phyloP scores from a whole-genome alignment of 192 early-diverging fungal genomes.

The Mortierella hygrophila region DNA sequence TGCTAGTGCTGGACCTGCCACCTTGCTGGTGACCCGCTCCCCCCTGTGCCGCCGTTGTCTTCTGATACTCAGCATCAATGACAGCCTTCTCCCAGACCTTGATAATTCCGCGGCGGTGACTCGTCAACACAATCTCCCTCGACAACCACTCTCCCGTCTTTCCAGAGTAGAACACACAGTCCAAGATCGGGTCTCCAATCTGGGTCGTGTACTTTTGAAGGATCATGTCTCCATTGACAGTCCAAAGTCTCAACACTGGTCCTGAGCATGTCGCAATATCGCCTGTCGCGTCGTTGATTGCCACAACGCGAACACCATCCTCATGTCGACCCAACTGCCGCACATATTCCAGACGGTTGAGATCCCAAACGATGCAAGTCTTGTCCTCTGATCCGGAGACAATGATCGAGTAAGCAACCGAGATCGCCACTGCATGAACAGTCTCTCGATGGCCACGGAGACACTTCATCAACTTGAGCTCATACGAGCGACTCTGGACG shows the following conservation, averaged over 20 bases:
- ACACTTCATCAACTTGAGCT: slow-evolving; percentile 65
- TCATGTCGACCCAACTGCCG: slow-evolving; percentile 68
- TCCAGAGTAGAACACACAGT: slow-evolving; percentile 67
- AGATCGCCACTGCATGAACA: slow-evolving; percentile 63
- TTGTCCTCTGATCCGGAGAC: slow-evolving; percentile 74
- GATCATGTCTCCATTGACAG: slow-evolving; percentile 74
- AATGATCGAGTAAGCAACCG: slow-evolving; percentile 70
- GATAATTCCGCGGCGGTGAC: slow-evolving; percentile 67
- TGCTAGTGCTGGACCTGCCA: background rate
- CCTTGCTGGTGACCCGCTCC: slow-evolving; percentile 1
- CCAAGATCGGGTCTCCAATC: slow-evolving; percentile 64
- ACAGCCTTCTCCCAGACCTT: slow-evolving; percentile 59
- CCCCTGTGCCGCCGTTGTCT: background rate
- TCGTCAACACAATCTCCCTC: slow-evolving; percentile 67
- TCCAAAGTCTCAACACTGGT: slow-evolving; percentile 69
- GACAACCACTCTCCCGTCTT: slow-evolving; percentile 62
- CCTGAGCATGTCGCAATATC: slow-evolving; percentile 75
- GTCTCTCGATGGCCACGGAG: slow-evolving; percentile 70
- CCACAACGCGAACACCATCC: slow-evolving; percentile 61
- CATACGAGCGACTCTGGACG: slow-evolving; percentile 57
- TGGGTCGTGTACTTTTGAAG: slow-evolving; percentile 63
- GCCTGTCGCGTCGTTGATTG: slow-evolving; percentile 73
- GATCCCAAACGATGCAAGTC: slow-evolving; percentile 74
- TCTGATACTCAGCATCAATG: slow-evolving; percentile 20
- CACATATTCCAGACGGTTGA: slow-evolving; percentile 74